Base-by-base conservation (phyloP, 768 basidiomycete species). In the Xerocomellus dryophilus region DNA sequence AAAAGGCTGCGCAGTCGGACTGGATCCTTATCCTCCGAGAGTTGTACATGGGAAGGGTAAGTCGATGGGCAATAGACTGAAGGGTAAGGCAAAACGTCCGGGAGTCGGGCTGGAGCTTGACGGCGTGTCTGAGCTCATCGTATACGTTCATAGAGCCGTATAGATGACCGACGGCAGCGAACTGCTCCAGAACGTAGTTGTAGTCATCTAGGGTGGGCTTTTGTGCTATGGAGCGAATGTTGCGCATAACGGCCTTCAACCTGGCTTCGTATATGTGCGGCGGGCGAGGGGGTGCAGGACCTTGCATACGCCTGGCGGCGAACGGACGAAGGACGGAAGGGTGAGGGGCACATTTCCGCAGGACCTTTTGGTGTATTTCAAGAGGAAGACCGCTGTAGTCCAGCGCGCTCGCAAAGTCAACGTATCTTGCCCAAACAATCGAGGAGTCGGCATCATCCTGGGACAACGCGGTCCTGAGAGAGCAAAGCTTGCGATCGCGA, bases 141-240 rank as follows among this genome's bases (percentile, higher is more conserved):
- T 88, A 83, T 12, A 91, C 81, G 35, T 78, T 67, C 66, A 80
- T 74, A 25, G 79, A 77, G 10, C 86, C 88, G 20, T 73, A 62
- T 60, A 82, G 74, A 62, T 92, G 80, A n/a, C 90, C 91, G 4
- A 83, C 81, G 0, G 84, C 82, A 32, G 89, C 86, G 55, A 90
- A 90, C 56, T 90, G 87, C 56, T 81, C 77, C 47, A 93, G 67
- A 54, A 93, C 72, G 62, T 84, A 85, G 66, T 91, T 78, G 67
- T 87, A 93, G 67, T 93, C 91, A 3, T 83, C 80, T 48, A 86
- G 53, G 12, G 65, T 61, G 12, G 70, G 78, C 52, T 20, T 80
- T 76, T 41, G 68, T 65, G 51, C 64, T 12, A 78, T 63, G 36
- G 75, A 73, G 49, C 82, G 82, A 21, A 92, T 90, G 66, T 88